Percentiles rank a stretch among this genome's conserved stretches.
These are phyloP conservation scores for Picea abies DNA, from an alignment of 83 land plant species.

Conservation along the genomic window DNA sequence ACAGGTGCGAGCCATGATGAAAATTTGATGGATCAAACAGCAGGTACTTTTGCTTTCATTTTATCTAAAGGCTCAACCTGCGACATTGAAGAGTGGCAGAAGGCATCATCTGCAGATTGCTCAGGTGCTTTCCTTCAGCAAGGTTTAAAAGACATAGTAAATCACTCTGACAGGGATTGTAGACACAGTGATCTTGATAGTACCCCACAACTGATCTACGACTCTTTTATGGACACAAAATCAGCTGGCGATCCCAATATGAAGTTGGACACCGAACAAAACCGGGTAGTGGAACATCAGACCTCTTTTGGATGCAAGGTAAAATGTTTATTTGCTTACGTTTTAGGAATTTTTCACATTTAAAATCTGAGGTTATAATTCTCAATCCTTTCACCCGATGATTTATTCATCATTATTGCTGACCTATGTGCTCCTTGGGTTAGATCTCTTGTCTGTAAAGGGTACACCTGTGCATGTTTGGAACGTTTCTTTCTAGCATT, in stretches of 20 bases:
- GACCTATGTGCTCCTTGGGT: too few species aligned
- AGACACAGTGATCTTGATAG: neutral
- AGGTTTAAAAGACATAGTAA: neutral
- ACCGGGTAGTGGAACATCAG: neutral
- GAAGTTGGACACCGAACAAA: neutral
- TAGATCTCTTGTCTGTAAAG: too few species aligned
- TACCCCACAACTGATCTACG: neutral
- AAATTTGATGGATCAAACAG: slow-evolving; percentile 5
- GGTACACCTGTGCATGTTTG: too few species aligned
- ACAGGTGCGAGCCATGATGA: neutral
- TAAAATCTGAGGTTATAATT: too few species aligned
- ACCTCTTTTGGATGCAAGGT: slow-evolving; percentile 6
- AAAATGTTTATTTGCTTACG: neutral
- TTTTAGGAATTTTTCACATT: too few species aligned
- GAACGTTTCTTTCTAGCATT: too few species aligned
- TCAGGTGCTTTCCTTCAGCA: neutral
- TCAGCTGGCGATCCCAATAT: neutral
- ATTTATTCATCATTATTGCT: too few species aligned
- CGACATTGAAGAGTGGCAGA: slow-evolving; percentile 3
- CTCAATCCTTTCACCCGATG: too few species aligned
- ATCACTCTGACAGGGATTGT: neutral
- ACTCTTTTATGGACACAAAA: neutral
- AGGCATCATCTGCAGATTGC: neutral
- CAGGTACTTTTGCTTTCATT: neutral
- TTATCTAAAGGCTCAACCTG: neutral